Evolutionary conservation across 345 rosid genomes (phyloP), one percentile per base, ranked within the genome.

Genomic region (Cardiospermum halicacabum): DNA sequence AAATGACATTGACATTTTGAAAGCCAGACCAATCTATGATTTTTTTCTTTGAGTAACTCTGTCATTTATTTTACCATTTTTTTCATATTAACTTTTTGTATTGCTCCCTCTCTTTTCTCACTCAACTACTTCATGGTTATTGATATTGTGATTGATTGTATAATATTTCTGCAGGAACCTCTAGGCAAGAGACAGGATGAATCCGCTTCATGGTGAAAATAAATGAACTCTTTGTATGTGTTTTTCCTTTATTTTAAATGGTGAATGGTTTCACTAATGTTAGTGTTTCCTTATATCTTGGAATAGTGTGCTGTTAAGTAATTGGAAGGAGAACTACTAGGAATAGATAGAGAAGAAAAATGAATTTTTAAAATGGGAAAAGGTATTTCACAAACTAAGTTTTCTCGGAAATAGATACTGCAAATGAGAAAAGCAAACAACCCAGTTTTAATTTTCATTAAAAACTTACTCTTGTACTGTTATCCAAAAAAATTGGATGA

Each of bases 141-240:
- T n/a, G 42, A 47, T 66, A 42, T 63, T 50, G 30, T 40, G n/a
- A 45, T 57, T 19, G 58, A 12, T 68, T 58, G 18, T 36, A 48
- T 48, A 19, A 48, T 37, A 12, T 15, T 11, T 66, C 34, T 77
- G 78, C 85, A 94, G 95, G 80, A 69, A 81, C 60, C 67, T 77
- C 86, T 61, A 73, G 68, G 63, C 67, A 74, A 57, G 76, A 71
- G 57, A 75, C 50, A 65, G 25, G 84, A 82, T 70, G 64, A 53
- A 40, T 68, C 92, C 64, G 64, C 26, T 11, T 61, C 72, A 68
- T 83, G 97, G 96, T 90, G 65, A 80, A 69, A 39, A 57, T 62
- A 43, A 62, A n/a, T 11, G 25, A 28, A 25, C 42, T 60, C n/a
- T 55, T 49, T n/a, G n/a, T 39, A 48, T 27, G 25, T 36, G 36